Percentiles rank a stretch among this genome's conserved stretches.
Evolutionary conservation across 2,329 filamentous ascomycete genomes (phyloP).

Genomic region (Arthroderma sp.): DNA sequence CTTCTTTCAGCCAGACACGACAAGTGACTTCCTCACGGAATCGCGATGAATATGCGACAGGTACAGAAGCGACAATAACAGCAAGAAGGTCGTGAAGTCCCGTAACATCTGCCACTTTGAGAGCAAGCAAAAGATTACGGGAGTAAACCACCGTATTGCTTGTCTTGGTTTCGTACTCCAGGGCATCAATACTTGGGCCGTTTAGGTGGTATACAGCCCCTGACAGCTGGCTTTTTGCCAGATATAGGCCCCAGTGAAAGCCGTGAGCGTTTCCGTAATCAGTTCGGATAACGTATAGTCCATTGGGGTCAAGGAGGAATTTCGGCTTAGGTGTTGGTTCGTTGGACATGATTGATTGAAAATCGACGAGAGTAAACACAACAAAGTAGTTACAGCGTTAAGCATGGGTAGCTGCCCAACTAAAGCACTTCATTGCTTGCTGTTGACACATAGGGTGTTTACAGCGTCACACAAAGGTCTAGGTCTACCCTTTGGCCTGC

Average conservation of each 20-base stretch:
- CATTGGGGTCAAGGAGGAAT: slow-evolving; percentile 7
- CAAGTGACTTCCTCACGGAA: slow-evolving; percentile 12
- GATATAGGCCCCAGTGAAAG: slow-evolving; percentile 17
- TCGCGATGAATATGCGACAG: slow-evolving; percentile 12
- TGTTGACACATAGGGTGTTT: no score
- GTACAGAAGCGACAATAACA: slow-evolving; percentile 11
- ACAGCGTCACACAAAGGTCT: no score
- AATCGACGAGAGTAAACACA: no score
- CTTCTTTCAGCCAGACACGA: slow-evolving; percentile 16
- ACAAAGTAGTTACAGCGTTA: no score
- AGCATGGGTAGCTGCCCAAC: no score
- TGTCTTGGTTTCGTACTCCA: slow-evolving; percentile 10
- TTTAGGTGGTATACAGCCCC: slow-evolving; percentile 14
- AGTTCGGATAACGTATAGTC: slow-evolving; percentile 15
- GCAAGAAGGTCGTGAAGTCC: slow-evolving; percentile 10
- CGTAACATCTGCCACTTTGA: slow-evolving; percentile 13
- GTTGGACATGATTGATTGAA: no score
- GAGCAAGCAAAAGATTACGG: slow-evolving; percentile 9
- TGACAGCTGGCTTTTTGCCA: slow-evolving; percentile 6
- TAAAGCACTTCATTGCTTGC: no score
- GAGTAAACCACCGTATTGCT: slow-evolving; percentile 5
- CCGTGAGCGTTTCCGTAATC: slow-evolving; percentile 9
- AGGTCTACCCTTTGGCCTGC: no score
- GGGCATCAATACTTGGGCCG: slow-evolving; percentile 8
- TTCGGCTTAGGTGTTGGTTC: no score